Percentiles rank a stretch among this genome's conserved stretches.
Conservation (phyloP, 2,329 filamentous ascomycete genomes). For the Sphaceloma murrayae region DNA sequence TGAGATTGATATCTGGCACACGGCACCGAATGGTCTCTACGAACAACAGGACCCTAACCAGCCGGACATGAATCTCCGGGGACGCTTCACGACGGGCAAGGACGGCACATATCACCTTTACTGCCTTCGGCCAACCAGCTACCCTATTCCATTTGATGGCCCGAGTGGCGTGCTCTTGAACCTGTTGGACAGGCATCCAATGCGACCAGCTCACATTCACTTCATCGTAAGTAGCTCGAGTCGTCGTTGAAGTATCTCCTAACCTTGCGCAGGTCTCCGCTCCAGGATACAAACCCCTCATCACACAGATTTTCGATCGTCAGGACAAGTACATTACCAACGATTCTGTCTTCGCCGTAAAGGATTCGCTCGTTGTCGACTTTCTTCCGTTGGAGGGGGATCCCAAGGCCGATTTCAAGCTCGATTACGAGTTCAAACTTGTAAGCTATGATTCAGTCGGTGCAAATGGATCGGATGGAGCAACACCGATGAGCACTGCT, state of each 20-base stretch:
- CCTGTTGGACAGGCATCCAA: constrained; percentile 52
- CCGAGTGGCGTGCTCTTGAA: constrained; percentile 50
- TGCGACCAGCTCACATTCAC: constrained; percentile 55
- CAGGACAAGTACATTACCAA: constrained; percentile 52
- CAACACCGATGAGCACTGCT: constrained; percentile 14
- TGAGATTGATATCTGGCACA: constrained; percentile 69
- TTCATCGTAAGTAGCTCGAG: constrained; percentile 33
- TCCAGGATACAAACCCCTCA: constrained; percentile 56
- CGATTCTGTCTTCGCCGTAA: constrained; percentile 51
- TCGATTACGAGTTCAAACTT: constrained; percentile 38
- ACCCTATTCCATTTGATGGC: constrained; percentile 48
- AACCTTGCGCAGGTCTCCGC: constrained; percentile 37
- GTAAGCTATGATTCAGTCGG: constrained; percentile 10
- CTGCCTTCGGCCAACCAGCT: constrained; percentile 37
- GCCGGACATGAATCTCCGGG: constrained; percentile 63
- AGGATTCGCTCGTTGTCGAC: constrained; percentile 49
- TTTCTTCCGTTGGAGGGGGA: constrained; percentile 45
- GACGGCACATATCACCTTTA: constrained; percentile 51
- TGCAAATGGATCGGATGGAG: background rate
- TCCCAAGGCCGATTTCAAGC: constrained; percentile 43
- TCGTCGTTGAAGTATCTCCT: too few species aligned
- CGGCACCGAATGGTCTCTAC: constrained; percentile 57
- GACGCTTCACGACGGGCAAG: constrained; percentile 58
- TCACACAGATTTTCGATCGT: constrained; percentile 68
- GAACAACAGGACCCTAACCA: constrained; percentile 64